These are phyloP conservation scores for Mangifera indica DNA, from an alignment of 345 rosid species.

Conservation along the genomic window DNA sequence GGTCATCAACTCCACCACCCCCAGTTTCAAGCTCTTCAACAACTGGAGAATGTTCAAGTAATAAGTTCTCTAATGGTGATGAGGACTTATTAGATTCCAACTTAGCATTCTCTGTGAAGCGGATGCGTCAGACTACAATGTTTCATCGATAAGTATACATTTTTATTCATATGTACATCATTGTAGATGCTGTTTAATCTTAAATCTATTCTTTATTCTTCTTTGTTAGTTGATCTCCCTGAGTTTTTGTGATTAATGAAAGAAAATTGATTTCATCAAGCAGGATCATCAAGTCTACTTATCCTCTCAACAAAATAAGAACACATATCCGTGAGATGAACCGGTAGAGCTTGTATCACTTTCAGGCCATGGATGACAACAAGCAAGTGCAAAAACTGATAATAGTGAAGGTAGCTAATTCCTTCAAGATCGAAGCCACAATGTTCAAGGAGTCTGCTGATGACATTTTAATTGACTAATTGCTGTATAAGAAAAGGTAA, in stretches of 20 bases:
- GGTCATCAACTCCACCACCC: conserved; percentile 23
- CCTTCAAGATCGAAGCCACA: neutral
- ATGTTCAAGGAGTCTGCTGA: neutral
- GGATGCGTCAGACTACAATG: conserved; percentile 2
- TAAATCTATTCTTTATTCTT: neutral
- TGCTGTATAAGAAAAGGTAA: neutral
- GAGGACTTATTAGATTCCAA: conserved; percentile 17
- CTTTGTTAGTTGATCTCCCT: neutral
- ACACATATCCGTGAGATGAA: conserved; percentile 10
- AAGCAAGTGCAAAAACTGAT: neutral
- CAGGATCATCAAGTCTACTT: conserved; percentile 18
- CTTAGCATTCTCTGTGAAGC: conserved; percentile 13
- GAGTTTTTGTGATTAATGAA: no score
- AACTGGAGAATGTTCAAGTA: conserved; percentile 26
- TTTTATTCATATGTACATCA: neutral
- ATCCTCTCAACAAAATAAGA: conserved; percentile 15
- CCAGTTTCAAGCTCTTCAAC: conserved; percentile 30
- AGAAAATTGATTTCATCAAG: conserved; percentile 1
- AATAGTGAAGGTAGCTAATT: no score
- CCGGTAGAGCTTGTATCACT: neutral
- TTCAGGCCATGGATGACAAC: neutral
- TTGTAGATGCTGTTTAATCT: neutral
- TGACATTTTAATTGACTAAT: neutral
- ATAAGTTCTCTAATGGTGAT: conserved; percentile 6
- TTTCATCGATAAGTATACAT: conserved; percentile 13